These are phyloP conservation scores for Tolypocladium tropicale DNA, from an alignment of 2,329 filamentous ascomycete genomes.

Conservation along the genomic window DNA sequence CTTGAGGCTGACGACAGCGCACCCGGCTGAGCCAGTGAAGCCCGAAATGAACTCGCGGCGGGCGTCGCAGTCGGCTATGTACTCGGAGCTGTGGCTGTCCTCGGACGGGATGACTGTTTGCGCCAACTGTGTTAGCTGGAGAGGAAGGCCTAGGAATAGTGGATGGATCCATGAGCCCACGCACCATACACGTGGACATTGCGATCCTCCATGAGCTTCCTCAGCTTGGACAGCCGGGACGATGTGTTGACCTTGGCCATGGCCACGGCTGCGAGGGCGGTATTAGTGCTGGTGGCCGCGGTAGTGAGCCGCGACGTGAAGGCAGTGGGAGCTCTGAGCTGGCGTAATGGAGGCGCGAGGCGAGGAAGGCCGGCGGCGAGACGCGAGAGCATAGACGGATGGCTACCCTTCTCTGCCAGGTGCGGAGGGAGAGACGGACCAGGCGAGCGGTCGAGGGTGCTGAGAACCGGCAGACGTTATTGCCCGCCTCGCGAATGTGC, in stretches of 20 bases:
- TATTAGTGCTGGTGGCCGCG: not conserved
- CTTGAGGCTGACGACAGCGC: conserved; percentile 75
- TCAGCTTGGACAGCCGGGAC: conserved; percentile 62
- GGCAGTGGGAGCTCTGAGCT: too few relatives aligned
- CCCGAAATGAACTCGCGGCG: conserved; percentile 86
- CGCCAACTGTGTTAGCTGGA: not conserved
- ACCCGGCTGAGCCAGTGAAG: conserved; percentile 91
- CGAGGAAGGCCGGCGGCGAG: not conserved
- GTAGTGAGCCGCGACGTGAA: not conserved
- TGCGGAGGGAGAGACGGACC: not conserved
- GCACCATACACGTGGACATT: conserved; percentile 89
- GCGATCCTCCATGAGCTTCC: conserved; percentile 77
- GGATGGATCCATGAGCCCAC: conserved; percentile 7
- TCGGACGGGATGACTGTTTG: conserved; percentile 81
- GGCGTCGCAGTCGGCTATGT: conserved; percentile 91
- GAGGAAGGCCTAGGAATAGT: not conserved
- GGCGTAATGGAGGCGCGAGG: not conserved
- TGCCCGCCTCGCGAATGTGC: not conserved
- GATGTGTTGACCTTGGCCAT: conserved; percentile 58
- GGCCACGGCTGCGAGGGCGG: conserved; percentile 1
- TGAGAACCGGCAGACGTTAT: too few relatives aligned
- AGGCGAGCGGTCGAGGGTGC: too few relatives aligned
- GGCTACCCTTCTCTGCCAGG: not conserved
- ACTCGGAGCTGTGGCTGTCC: conserved; percentile 95
- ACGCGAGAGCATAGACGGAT: not conserved